Evolutionary conservation across 805 yeast genomes (phyloP).

Genomic region (Candida adriatica): DNA sequence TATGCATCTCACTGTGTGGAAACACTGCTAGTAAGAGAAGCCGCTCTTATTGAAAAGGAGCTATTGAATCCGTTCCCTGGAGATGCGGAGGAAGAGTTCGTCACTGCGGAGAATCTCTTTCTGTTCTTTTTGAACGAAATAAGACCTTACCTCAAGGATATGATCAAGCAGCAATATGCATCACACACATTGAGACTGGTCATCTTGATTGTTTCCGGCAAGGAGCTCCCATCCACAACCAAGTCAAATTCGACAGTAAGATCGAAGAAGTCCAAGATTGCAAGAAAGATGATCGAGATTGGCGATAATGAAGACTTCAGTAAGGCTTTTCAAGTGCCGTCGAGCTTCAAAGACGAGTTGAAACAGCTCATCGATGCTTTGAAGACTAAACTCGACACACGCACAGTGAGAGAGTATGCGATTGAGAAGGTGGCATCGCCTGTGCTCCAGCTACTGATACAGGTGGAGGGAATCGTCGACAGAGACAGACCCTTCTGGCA

Average conservation of each 20-base stretch:
- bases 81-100: constrained; percentile 29
- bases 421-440: constrained; percentile 84
- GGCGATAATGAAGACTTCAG: constrained; percentile 70
- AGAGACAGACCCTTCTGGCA: constrained; percentile 69
- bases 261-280: constrained; percentile 78
- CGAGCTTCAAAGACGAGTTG: constrained; percentile 56
- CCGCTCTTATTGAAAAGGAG: constrained; percentile 72
- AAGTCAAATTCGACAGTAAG: constrained; percentile 66
- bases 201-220: constrained; percentile 68
- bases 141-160: constrained; percentile 46
- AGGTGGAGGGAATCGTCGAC: constrained; percentile 75
- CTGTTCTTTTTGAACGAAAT: constrained; percentile 60
- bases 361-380: constrained; percentile 40
- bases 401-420: constrained; percentile 62
- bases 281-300: constrained; percentile 88
- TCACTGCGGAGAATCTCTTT: constrained; percentile 61
- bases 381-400: constrained; percentile 29
- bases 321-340: constrained; percentile 62
- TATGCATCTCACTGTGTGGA: constrained; percentile 93
- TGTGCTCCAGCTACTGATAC: constrained; percentile 69
- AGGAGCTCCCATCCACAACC: constrained; percentile 67
- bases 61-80: constrained; percentile 39
- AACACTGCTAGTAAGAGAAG: constrained; percentile 68
- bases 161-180: constrained; percentile 75
- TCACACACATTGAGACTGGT: constrained; percentile 80